These are phyloP conservation scores for Phallus indusiatus DNA, from an alignment of 768 basidiomycete genomes.

Conservation along the genomic window DNA sequence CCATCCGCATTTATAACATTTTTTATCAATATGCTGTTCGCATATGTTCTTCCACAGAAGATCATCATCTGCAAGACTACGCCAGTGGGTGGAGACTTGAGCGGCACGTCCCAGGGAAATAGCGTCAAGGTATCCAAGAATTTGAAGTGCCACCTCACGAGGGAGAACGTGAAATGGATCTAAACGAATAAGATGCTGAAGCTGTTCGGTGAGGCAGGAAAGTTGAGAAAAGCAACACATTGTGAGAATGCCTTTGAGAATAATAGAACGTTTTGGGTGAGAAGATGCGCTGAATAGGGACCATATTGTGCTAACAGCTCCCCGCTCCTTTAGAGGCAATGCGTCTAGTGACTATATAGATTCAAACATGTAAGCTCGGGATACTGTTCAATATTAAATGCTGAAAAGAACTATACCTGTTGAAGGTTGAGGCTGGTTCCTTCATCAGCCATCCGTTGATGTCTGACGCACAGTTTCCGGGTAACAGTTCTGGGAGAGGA, in stretches of 20 bases:
- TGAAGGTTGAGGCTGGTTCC: conserved; percentile 89
- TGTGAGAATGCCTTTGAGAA: conserved; percentile 92
- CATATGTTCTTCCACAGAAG: conserved; percentile 93
- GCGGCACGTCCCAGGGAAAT: conserved; percentile 89
- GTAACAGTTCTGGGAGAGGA: conserved; percentile 28
- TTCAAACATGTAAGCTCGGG: neutral
- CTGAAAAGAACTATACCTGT: conserved; percentile 40
- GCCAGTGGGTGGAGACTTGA: conserved; percentile 83
- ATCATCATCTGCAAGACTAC: conserved; percentile 85
- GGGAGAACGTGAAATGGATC: conserved; percentile 91
- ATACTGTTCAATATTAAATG: neutral
- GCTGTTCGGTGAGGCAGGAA: conserved; percentile 88
- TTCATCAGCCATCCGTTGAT: conserved; percentile 95
- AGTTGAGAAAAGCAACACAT: conserved; percentile 99
- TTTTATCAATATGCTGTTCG: conserved; percentile 96
- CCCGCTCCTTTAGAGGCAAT: conserved; percentile 75
- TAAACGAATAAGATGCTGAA: conserved; percentile 86
- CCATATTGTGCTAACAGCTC: conserved; percentile 89
- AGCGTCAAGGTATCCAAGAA: conserved; percentile 85
- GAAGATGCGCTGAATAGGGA: conserved; percentile 93
- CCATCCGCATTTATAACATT: conserved; percentile 96
- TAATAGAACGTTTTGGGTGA: conserved; percentile 83
- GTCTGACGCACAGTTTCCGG: conserved; percentile 82
- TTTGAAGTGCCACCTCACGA: conserved; percentile 77
- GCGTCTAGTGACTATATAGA: conserved; percentile 72